These are phyloP conservation scores for Zoysia matrella DNA, from an alignment of 202 grass and related monocot genomes.

Conservation along the genomic window DNA sequence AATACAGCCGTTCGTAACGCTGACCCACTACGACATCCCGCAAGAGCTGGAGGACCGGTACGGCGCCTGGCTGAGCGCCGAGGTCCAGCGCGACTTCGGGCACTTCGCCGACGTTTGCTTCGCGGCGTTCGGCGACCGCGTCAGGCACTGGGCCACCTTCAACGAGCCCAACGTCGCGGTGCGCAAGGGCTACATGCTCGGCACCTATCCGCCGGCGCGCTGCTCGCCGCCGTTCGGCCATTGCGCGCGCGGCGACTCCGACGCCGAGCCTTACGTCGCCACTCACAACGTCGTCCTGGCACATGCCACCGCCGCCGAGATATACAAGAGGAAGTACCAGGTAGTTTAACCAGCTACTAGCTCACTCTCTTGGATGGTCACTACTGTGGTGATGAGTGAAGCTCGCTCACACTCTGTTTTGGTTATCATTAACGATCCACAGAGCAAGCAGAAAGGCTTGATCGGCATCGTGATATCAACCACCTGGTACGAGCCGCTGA, in stretches of 20 bases:
- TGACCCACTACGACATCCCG: constrained; percentile 63
- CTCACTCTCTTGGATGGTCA: too few species aligned
- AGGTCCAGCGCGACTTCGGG: constrained; percentile 59
- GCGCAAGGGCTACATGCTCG: too few species aligned
- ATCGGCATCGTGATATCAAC: constrained; percentile 65
- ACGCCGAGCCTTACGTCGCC: too few species aligned
- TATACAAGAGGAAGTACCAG: too few species aligned
- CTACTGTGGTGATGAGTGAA: too few species aligned
- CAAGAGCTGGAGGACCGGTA: constrained; percentile 68
- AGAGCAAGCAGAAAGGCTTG: constrained; percentile 57
- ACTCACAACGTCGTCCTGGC: too few species aligned
- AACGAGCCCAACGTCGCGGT: constrained; percentile 67
- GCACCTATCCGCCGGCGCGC: constrained; percentile 23
- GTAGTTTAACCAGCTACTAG: too few species aligned
- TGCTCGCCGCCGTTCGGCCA: constrained; percentile 58
- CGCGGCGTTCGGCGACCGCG: constrained; percentile 65
- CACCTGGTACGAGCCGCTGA: constrained; percentile 55
- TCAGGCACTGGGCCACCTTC: constrained; percentile 72
- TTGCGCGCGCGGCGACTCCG: constrained; percentile 44
- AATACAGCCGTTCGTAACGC: constrained; percentile 76
- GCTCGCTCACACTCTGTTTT: background rate
- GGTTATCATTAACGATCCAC: background rate
- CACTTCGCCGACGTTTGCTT: constrained; percentile 67
- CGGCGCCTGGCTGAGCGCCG: constrained; percentile 59
- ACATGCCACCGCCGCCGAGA: too few species aligned